phyloP scores from a whole-genome alignment of 495 filamentous ascomycete species.

The Bacidia rubella region DNA sequence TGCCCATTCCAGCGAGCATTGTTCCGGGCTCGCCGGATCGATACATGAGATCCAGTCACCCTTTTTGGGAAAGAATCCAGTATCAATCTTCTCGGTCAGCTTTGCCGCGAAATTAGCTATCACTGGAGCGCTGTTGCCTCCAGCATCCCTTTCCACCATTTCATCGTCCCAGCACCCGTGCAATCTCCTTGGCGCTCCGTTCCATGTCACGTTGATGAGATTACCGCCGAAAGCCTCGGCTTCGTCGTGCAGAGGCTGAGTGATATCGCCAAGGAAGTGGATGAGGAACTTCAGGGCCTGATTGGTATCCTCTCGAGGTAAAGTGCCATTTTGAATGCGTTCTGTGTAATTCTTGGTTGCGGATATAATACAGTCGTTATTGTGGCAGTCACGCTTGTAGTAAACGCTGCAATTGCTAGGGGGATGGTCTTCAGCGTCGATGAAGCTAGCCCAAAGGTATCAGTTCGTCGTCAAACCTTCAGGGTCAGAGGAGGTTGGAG shows the following conservation, averaged over 20 bases:
- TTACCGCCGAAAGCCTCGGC: constrained; percentile 44
- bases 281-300: constrained; percentile 41
- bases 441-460: constrained; percentile 25
- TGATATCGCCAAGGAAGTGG: constrained; percentile 49
- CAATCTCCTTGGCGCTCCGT: constrained; percentile 41
- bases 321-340: constrained; percentile 18
- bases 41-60: constrained; percentile 36
- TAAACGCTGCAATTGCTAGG: constrained; percentile 41
- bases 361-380: constrained; percentile 41
- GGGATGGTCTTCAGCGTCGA: constrained; percentile 52
- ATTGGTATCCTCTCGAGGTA: constrained; percentile 16
- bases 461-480: not conserved
- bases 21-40: constrained; percentile 23
- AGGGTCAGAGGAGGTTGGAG: too few relatives aligned
- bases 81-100: constrained; percentile 30
- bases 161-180: constrained; percentile 52
- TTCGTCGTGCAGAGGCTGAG: constrained; percentile 52
- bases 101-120: constrained; percentile 25
- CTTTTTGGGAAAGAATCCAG: constrained; percentile 32
- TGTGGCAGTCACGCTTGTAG: constrained; percentile 42
- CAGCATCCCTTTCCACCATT: constrained; percentile 44
- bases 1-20: constrained; percentile 39
- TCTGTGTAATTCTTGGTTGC: constrained; percentile 51
- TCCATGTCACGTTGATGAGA: constrained; percentile 40
- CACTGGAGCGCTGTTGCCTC: constrained; percentile 24